These are phyloP conservation scores for Purpureocillium lavendulum DNA, from an alignment of 2,329 filamentous ascomycete genomes.

Conservation along the genomic window DNA sequence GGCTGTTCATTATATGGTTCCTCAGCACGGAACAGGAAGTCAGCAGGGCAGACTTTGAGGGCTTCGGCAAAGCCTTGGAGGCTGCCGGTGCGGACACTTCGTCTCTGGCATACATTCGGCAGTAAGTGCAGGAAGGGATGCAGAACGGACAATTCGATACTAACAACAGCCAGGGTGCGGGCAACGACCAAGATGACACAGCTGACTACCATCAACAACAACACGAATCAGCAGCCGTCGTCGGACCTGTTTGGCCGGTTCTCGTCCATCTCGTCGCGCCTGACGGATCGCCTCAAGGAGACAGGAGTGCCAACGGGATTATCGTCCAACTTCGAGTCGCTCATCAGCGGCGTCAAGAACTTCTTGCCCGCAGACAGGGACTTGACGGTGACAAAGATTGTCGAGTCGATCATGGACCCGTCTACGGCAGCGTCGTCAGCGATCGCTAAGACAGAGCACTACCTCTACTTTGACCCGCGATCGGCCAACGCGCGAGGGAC, in stretches of 20 bases:
- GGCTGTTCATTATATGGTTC: conserved; percentile 95
- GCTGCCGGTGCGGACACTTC: conserved; percentile 68
- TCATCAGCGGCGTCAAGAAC: conserved; percentile 95
- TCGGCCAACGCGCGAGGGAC: conserved; percentile 89
- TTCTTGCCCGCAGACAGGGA: conserved; percentile 95
- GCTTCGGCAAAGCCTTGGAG: conserved; percentile 77
- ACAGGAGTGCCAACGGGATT: conserved; percentile 64
- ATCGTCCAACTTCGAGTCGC: conserved; percentile 78
- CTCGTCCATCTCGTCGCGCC: conserved; percentile 79
- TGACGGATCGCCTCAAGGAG: conserved; percentile 91
- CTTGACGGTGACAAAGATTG: conserved; percentile 93
- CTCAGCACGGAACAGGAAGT: conserved; percentile 89
- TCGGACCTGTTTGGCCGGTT: conserved; percentile 88
- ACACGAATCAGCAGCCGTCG: conserved; percentile 44
- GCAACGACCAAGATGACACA: conserved; percentile 98
- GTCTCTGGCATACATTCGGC: conserved; percentile 76
- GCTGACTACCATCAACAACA: conserved; percentile 81
- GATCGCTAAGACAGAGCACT: conserved; percentile 92
- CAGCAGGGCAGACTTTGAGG: conserved; percentile 69
- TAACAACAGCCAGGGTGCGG: conserved; percentile 52
- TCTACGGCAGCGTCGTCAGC: conserved; percentile 81
- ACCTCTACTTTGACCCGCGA: conserved; percentile 93
- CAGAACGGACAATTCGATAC: neutral
- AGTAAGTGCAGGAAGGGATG: conserved; percentile 41
- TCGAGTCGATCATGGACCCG: conserved; percentile 96